phyloP scores from a whole-genome alignment of 306 rosid species.

The Hippophae rhamnoides region DNA sequence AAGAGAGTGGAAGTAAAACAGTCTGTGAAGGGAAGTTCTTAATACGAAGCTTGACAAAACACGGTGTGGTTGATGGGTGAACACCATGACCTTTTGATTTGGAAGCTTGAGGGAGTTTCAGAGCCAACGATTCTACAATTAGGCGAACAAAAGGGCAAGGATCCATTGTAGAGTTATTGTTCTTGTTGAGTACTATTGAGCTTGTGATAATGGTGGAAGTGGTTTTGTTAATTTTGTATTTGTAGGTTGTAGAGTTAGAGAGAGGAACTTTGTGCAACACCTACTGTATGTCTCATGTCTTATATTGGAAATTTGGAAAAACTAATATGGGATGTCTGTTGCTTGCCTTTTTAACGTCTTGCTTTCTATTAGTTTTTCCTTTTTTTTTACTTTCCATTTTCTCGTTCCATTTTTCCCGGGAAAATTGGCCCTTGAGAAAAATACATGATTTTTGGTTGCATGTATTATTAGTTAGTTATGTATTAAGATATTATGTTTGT shows the following conservation, averaged over 20 bases:
- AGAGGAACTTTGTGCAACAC: slow-evolving; percentile 13
- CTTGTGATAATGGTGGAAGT: background rate
- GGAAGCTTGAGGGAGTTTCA: slow-evolving; percentile 54
- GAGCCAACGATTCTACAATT: slow-evolving; percentile 51
- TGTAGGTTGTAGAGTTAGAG: background rate
- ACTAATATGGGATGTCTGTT: slow-evolving; percentile 17
- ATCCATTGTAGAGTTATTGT: slow-evolving; percentile 39
- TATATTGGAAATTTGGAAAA: slow-evolving; percentile 12
- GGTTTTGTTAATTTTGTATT: background rate
- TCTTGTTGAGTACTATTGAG: background rate
- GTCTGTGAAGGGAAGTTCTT: slow-evolving; percentile 51
- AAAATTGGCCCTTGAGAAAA: background rate
- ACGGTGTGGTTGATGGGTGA: slow-evolving; percentile 80
- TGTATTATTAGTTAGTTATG: too few relatives aligned
- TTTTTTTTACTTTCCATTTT: background rate
- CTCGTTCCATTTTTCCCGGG: background rate
- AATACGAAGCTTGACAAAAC: slow-evolving; percentile 59
- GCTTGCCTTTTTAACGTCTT: slow-evolving; percentile 19
- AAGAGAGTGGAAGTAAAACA: slow-evolving; percentile 51
- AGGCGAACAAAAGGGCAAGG: slow-evolving; percentile 76
- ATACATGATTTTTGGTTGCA: too few relatives aligned
- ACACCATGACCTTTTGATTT: slow-evolving; percentile 43
- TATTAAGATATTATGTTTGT: too few relatives aligned
- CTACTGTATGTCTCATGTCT: background rate
- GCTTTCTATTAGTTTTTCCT: background rate